phyloP scores from a whole-genome alignment of 176 grass and related monocot species.

The Miscanthus lutarioriparius region DNA sequence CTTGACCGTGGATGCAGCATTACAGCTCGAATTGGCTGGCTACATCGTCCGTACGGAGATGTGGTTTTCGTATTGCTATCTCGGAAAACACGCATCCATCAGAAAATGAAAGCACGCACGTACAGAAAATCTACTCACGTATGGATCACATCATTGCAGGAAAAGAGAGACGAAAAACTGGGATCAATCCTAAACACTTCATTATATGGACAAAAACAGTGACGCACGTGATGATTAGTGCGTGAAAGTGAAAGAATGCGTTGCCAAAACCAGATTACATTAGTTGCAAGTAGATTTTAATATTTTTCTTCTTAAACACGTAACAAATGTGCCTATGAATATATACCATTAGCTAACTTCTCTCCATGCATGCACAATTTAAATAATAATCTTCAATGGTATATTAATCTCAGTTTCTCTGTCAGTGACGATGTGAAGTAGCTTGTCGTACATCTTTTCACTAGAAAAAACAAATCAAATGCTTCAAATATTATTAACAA shows the following conservation, averaged over 20 bases:
- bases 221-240: slow-evolving; percentile 30
- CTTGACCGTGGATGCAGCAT: not conserved
- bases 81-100: not conserved
- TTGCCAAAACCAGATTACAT: not conserved
- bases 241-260: slow-evolving; percentile 6
- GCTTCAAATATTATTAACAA: too few relatives aligned
- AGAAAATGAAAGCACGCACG: not conserved
- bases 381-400: too few relatives aligned
- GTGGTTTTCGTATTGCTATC: not conserved
- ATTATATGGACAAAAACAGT: slow-evolving; percentile 14
- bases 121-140: not conserved
- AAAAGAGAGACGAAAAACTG: not conserved
- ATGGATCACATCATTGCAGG: not conserved
- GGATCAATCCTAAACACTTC: not conserved
- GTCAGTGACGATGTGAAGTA: too few relatives aligned
- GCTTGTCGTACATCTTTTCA: too few relatives aligned
- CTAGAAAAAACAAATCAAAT: too few relatives aligned
- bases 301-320: not conserved
- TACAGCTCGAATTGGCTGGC: not conserved
- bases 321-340: not conserved
- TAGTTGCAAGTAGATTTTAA: not conserved
- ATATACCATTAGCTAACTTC: not conserved
- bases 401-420: too few relatives aligned
- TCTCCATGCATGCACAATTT: not conserved
- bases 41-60: not conserved